Evolutionary conservation across 73 alveolate genomes (phyloP), one percentile per base, ranked within the genome.

Genomic region (Paramecium biaurelia): DNA sequence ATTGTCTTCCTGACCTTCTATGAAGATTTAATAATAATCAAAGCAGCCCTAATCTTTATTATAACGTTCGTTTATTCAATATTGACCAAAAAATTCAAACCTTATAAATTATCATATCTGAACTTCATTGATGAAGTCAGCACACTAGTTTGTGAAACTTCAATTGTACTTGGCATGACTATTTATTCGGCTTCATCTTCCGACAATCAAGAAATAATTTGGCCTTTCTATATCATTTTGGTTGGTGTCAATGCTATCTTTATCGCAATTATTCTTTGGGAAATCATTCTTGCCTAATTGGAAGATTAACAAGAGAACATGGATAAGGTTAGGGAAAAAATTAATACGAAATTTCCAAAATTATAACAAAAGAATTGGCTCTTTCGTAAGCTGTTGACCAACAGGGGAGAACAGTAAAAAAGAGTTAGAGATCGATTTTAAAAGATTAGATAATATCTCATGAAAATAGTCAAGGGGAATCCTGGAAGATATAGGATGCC

Each of bases 1-100:
- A 84, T 84, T 42, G 45, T 84, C 18, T 84, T 84, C 53, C 45
- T 84, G 24, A 84, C 72, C 7, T 47, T 84, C 24, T 84, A 84
- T 20, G 92, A 84, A 26, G 92, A 84, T 23, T 30, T 84, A 10
- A 45, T 84, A 1, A 30, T 47, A 26, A 84, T 84, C 3, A 84
- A 84, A 20, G 92, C 57, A 12, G 58, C 56, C 24, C 2, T 84
- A n/a, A 45, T 84, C 4, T 84, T 84, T 24, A 26, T 84, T 7
- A 45, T 84, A 21, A 43, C 57, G 1, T 84, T 23, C 20, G 2
- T 53, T 4, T 84, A 84, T 45, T 20, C 43, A 14, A 14, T 82
- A 5, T 28, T 82, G 23, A 26, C 92, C 7, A 43, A 82, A 32
- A 24, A 37, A 1, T 23, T 24, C 5, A 21, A 43, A n/a, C 92